phyloP scores from a whole-genome alignment of 108 stramenopile genomes.

The Conticribra weissflogii region DNA sequence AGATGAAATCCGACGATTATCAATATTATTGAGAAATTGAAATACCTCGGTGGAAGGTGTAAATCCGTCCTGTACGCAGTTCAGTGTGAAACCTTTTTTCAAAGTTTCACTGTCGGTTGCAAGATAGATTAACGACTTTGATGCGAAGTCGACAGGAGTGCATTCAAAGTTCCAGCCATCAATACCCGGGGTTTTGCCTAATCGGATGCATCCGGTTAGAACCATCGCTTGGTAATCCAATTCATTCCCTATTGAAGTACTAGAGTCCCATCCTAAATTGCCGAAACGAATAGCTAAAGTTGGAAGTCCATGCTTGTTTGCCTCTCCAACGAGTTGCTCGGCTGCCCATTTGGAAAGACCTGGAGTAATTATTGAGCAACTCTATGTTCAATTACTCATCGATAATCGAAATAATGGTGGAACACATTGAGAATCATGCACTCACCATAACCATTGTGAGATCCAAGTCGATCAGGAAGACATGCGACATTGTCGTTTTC shows the following conservation, averaged over 20 bases:
- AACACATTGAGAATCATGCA: neutral
- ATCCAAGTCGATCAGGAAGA: slow-evolving; percentile 45
- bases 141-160: slow-evolving; percentile 82
- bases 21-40: slow-evolving; percentile 8
- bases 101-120: slow-evolving; percentile 19
- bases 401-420: too few relatives aligned
- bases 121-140: slow-evolving; percentile 61
- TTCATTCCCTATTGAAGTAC: slow-evolving; percentile 61
- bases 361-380: too few relatives aligned
- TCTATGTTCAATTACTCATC: too few relatives aligned
- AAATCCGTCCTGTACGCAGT: slow-evolving; percentile 32
- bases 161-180: slow-evolving; percentile 59
- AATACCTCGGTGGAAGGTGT: slow-evolving; percentile 19
- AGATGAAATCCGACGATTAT: neutral
- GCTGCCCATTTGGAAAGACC: slow-evolving; percentile 82
- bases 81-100: slow-evolving; percentile 17
- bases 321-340: slow-evolving; percentile 68
- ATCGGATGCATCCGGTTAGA: slow-evolving; percentile 51
- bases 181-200: slow-evolving; percentile 42
- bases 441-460: slow-evolving; percentile 65
- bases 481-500: slow-evolving; percentile 35
- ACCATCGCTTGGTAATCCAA: slow-evolving; percentile 75
- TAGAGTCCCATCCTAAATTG: slow-evolving; percentile 67
- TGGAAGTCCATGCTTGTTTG: slow-evolving; percentile 64
- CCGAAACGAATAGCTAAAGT: slow-evolving; percentile 67